Conservation (phyloP, 352 stramenopile species). For the Phytophthora sp. region DNA sequence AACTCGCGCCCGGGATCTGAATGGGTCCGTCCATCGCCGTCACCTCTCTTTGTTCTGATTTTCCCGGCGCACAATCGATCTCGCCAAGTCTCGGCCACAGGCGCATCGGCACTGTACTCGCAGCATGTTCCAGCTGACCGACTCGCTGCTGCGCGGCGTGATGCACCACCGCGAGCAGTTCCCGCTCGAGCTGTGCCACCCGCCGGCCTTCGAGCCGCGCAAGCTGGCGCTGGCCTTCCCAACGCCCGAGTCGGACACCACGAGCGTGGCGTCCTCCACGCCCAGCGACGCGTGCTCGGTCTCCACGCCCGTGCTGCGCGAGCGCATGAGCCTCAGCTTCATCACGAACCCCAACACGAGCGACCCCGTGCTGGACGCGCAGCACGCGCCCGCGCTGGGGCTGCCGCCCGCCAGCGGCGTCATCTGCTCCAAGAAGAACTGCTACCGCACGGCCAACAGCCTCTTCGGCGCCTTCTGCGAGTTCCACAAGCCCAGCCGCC, state of each 20-base stretch:
- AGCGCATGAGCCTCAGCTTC: slow-evolving; percentile 70
- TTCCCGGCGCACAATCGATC: slow-evolving; percentile 28
- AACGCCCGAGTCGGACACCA: slow-evolving; percentile 28
- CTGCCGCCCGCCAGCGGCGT: slow-evolving; percentile 1
- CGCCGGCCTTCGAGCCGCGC: slow-evolving; percentile 21
- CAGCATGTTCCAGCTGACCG: slow-evolving; percentile 35
- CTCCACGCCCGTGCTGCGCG: slow-evolving; percentile 24
- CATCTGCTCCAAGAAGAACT: slow-evolving; percentile 73
- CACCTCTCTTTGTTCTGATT: slow-evolving; percentile 26
- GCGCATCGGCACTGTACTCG: slow-evolving; percentile 24
- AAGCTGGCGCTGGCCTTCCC: slow-evolving; percentile 22
- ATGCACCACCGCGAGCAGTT: slow-evolving; percentile 37
- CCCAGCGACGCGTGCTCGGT: slow-evolving; percentile 28
- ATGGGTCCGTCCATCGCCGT: slow-evolving; percentile 33
- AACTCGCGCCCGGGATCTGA: slow-evolving; percentile 23
- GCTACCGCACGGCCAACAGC: slow-evolving; percentile 52
- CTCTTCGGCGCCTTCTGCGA: slow-evolving; percentile 64
- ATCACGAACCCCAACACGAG: slow-evolving; percentile 47
- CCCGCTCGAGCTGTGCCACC: slow-evolving; percentile 29
- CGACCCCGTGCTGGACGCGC: background rate
- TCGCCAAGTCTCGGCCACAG: slow-evolving; percentile 34
- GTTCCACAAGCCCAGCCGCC: slow-evolving; percentile 70
- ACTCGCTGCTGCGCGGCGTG: slow-evolving; percentile 23
- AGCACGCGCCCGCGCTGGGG: background rate
- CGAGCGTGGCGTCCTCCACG: slow-evolving; percentile 30